Conservation (phyloP, 192 early-diverging fungal genomes). For the Entomortierella chlamydospora region DNA sequence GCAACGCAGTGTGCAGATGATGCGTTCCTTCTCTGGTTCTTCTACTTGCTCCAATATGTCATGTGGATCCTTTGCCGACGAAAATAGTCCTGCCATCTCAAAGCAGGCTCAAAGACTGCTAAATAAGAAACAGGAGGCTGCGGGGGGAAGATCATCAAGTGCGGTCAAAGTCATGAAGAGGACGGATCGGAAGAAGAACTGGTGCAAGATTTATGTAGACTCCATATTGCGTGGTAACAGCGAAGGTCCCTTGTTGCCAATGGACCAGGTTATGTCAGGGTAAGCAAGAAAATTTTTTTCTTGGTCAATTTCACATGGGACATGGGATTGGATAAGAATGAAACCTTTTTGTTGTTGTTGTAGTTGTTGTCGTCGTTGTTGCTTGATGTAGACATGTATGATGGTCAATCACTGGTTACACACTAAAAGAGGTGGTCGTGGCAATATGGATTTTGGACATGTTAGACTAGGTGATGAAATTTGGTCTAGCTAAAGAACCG, state of each 20-base stretch:
- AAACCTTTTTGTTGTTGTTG: conserved; percentile 6
- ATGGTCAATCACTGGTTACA: too few relatives aligned
- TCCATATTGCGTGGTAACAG: conserved; percentile 43
- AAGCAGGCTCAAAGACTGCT: conserved; percentile 42
- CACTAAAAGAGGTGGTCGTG: too few relatives aligned
- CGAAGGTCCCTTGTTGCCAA: conserved; percentile 19
- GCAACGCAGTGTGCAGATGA: conserved; percentile 40
- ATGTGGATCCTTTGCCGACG: conserved; percentile 14
- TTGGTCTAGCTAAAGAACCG: too few relatives aligned
- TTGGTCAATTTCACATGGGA: conserved; percentile 42
- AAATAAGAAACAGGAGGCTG: conserved; percentile 43
- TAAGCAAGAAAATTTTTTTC: conserved; percentile 17
- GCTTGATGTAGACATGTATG: too few relatives aligned
- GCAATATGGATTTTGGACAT: neutral
- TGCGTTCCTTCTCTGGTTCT: conserved; percentile 38
- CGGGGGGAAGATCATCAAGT: conserved; percentile 4
- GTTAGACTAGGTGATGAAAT: neutral
- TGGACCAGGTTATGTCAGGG: conserved; percentile 26
- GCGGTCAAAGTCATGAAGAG: conserved; percentile 41
- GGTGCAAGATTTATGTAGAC: conserved; percentile 54
- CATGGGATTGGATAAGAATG: conserved; percentile 16
- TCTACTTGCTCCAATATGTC: conserved; percentile 32
- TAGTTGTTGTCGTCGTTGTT: neutral
- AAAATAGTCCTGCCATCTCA: conserved; percentile 12
- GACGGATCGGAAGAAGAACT: conserved; percentile 44